Percentiles rank a stretch among this genome's conserved stretches.
phyloP scores from a whole-genome alignment of 371 early-diverging fungal genomes.

The Mucor ambiguus region DNA sequence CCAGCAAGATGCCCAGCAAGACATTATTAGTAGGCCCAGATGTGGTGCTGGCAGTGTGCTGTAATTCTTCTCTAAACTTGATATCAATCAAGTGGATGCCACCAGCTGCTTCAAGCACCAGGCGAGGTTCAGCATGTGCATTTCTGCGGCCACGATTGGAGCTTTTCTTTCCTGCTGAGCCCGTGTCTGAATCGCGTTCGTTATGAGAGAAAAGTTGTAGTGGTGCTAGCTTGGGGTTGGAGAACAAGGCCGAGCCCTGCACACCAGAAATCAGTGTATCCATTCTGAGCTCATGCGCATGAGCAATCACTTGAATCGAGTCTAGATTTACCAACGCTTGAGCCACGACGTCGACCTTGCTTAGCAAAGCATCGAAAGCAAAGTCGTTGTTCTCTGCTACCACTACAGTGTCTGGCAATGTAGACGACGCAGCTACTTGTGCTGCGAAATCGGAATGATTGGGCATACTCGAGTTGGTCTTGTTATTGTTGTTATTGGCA shows the following conservation, averaged over 20 bases:
- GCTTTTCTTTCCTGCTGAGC: constrained; percentile 48
- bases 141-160: constrained; percentile 39
- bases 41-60: too few relatives aligned
- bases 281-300: constrained; percentile 51
- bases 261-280: constrained; percentile 37
- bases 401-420: not conserved
- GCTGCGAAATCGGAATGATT: not conserved
- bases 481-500: constrained; percentile 11
- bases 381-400: constrained; percentile 4
- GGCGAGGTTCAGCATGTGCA: constrained; percentile 24
- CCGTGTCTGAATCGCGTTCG: constrained; percentile 51
- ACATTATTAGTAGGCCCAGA: not conserved
- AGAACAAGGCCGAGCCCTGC: constrained; percentile 46
- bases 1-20: constrained; percentile 40
- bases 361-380: constrained; percentile 29
- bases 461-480: constrained; percentile 7
- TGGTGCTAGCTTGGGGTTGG: constrained; percentile 48
- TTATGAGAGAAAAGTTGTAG: constrained; percentile 24
- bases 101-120: constrained; percentile 48
- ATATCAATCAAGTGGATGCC: constrained; percentile 41
- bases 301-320: constrained; percentile 43
- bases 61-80: constrained; percentile 37
- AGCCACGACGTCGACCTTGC: constrained; percentile 44
- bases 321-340: constrained; percentile 45
- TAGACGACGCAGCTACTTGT: not conserved